Base-by-base conservation (phyloP, 768 basidiomycete genomes). In the Cystofilobasidium bisporidii region DNA sequence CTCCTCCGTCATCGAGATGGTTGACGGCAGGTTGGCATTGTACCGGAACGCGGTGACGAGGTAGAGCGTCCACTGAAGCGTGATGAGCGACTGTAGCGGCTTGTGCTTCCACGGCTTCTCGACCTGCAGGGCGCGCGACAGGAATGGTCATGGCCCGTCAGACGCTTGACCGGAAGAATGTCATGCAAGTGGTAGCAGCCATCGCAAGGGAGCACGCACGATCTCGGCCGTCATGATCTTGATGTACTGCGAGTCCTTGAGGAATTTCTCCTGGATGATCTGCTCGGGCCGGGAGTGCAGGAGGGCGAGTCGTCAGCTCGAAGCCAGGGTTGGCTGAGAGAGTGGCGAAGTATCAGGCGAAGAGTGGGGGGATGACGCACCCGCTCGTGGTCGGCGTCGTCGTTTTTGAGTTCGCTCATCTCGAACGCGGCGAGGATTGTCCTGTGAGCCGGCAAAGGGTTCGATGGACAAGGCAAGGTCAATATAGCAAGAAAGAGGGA, bases 1-100 rank as follows among this genome's bases (percentile, higher is more conserved):
- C 62, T 89, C 87, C 1, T 88, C 75, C 28, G 69, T 71, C 45
- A 85, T 70, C 81, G 84, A 77, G 86, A 87, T 2, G 85, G 88
- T 72, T 24, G 67, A 81, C 71, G 88, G 86, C 43, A 91, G 76
- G 5, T 81, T 80, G 1, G 84, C 78, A 71, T 89, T 84, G 24
- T 83, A 82, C 74, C 87, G 85, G 30, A 89, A 81, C 9, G 84
- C 82, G 70, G 89, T 86, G 1, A 89, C 86, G 71, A 91, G 79
- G 76, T 90, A 89, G 67, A 93, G 80, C 0, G 90, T 87, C 89
- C 90, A 93, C 73, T 89, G 89, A 45, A 96, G 81, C n/a, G 87
- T 77, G 8, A 92, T 73, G 1, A 82, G 81, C 0, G 89, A 86
- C 73, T 86, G 88, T 20, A 94, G 77, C 1, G 85, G 84, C 1